Percentiles rank a stretch among this genome's conserved stretches.
Conservation (phyloP, 108 stramenopile genomes). For the Fistulifera solaris region DNA sequence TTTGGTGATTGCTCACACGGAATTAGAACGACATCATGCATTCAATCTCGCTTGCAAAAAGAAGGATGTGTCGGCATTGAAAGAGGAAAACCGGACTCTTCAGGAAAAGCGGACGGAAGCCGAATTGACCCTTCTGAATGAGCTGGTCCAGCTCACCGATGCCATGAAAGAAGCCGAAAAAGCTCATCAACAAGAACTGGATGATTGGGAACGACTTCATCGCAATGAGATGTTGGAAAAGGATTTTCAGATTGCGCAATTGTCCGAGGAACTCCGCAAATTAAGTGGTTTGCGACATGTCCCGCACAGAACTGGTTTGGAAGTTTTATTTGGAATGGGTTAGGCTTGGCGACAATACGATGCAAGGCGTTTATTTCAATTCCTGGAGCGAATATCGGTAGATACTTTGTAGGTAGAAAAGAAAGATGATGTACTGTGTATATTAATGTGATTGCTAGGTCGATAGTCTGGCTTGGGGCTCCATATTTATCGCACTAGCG, state of each 20-base stretch:
- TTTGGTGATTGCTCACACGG: conserved; percentile 40
- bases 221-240: conserved; percentile 19
- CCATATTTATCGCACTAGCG: too few relatives aligned
- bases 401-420: too few relatives aligned
- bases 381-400: too few relatives aligned
- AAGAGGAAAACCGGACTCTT: conserved; percentile 11
- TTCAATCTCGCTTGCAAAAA: conserved; percentile 18
- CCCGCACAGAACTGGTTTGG: not conserved
- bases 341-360: too few relatives aligned
- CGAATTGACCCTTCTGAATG: conserved; percentile 41
- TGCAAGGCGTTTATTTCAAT: too few relatives aligned
- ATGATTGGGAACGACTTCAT: conserved; percentile 25
- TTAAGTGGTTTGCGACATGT: not conserved
- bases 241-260: conserved; percentile 25
- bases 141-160: conserved; percentile 20
- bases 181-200: conserved; percentile 11
- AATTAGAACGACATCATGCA: conserved; percentile 37
- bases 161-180: conserved; percentile 14
- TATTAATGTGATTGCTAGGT: too few relatives aligned
- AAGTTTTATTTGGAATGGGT: too few relatives aligned
- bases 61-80: conserved; percentile 16
- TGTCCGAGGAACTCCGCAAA: conserved; percentile 13
- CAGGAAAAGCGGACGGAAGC: conserved; percentile 22
- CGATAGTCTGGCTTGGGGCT: too few relatives aligned
- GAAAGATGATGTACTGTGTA: too few relatives aligned